Evolutionary conservation across 1,284 basidiomycete genomes (phyloP), one percentile per base, ranked within the genome.

Genomic region (Meripilus lineatus): DNA sequence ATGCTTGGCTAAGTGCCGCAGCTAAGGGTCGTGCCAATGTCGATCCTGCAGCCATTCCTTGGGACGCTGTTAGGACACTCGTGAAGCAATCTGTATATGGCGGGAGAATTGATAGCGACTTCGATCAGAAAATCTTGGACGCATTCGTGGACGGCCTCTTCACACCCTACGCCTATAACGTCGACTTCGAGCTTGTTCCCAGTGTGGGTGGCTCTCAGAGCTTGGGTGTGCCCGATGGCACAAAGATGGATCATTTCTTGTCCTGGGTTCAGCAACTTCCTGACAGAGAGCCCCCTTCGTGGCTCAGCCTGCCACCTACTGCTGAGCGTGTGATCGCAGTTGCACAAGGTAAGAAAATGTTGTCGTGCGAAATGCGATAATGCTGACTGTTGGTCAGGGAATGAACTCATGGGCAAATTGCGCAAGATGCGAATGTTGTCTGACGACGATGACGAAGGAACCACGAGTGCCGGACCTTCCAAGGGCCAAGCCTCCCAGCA

Each of bases 21-120:
- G 84, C 93, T 2, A 90, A 92, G 58, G 93, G 93, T 18, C 79
- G 84, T 49, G 78, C 93, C 1, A 96, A 97, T 58, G 77, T 98
- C 42, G 88, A 96, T 58, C 94, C 94, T 2, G 84, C 79, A 0
- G 73, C 76, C 5, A 93, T 98, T 44, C 94, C 94, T 3, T 97
- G 93, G 93, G 84, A 88, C 51, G 93, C 94, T 5, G 71, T 98
- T 17, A 76, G 91, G 30, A 89, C 86, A 0, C 75, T 97, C 42
- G 77, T 98, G 68, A 96, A 94, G 61, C 89, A 96, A 62, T 92
- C 92, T 1, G 89, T 97, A 15, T 96, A 97, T 55, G 94, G 94
- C 49, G 94, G 94, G 14, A 74, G 92, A 50, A 74, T 95, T 43
- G 94, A 96, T 67, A 93, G 90, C 49, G 90, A 94, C 63, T 93